A percentile compares a stretch with the other conserved stretches of the same genome.
These are phyloP conservation scores for Phaeosphaeria sp. DNA, from an alignment of 2,329 filamentous ascomycete species.

Conservation along the genomic window DNA sequence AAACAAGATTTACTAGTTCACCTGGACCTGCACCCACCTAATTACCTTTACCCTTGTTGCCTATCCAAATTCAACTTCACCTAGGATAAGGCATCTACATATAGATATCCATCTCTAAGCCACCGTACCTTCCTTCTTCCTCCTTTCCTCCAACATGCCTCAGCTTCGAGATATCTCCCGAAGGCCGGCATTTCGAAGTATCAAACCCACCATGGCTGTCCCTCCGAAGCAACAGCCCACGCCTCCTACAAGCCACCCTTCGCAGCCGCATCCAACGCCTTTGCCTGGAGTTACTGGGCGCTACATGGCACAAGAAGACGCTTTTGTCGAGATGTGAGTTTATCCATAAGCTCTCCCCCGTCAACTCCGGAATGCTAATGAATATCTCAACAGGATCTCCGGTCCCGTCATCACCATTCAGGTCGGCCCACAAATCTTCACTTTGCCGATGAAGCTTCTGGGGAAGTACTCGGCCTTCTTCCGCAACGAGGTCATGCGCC, in stretches of 20 bases:
- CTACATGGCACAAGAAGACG: background rate
- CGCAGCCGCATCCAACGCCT: background rate
- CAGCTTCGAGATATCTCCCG: background rate
- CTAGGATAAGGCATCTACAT: background rate
- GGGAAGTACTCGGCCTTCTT: slow-evolving; percentile 14
- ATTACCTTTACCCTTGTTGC: background rate
- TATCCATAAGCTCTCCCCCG: background rate
- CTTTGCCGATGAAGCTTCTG: slow-evolving; percentile 16
- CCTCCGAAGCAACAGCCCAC: background rate
- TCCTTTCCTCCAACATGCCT: background rate
- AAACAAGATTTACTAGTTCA: no score
- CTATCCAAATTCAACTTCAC: background rate
- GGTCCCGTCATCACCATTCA: slow-evolving; percentile 10
- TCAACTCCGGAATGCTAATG: background rate
- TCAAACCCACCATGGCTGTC: background rate
- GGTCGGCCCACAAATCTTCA: background rate
- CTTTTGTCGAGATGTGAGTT: background rate
- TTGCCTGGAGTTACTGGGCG: background rate
- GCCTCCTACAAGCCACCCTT: background rate
- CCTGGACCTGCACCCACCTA: background rate
- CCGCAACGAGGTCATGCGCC: slow-evolving; percentile 3
- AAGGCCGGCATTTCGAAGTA: background rate
- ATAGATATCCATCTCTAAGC: background rate
- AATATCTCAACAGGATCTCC: slow-evolving; percentile 9
- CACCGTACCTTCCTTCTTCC: background rate